Percentiles rank a stretch among this genome's conserved stretches.
Evolutionary conservation across 495 filamentous ascomycete species (phyloP).

Genomic region (Acidiella bohemica): DNA sequence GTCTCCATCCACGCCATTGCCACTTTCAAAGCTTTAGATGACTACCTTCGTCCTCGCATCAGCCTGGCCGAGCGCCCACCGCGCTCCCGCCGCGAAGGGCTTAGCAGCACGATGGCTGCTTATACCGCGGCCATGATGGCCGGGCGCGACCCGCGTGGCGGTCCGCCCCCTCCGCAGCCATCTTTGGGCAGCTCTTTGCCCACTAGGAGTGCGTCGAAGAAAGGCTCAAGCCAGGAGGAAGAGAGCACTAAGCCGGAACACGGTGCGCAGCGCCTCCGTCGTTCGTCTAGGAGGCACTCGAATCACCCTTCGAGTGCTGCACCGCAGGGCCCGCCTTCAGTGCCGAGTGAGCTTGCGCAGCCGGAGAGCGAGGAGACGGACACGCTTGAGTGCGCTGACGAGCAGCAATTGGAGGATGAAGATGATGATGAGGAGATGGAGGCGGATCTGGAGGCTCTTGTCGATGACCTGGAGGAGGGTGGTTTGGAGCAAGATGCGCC

Average conservation of each 20-base stretch:
- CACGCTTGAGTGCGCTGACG: constrained; percentile 86
- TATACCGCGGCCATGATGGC: constrained; percentile 65
- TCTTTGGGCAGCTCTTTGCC: constrained; percentile 16
- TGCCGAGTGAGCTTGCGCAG: constrained; percentile 24
- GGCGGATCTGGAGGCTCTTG: constrained; percentile 65
- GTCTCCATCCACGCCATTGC: constrained; percentile 98
- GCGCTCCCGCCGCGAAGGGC: constrained; percentile 50
- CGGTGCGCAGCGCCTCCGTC: constrained; percentile 11
- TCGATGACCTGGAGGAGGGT: constrained; percentile 82
- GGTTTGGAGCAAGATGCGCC: constrained; percentile 56
- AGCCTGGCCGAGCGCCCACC: constrained; percentile 69
- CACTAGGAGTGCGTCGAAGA: constrained; percentile 13
- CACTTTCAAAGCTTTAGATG: constrained; percentile 91
- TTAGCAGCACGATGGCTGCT: constrained; percentile 51
- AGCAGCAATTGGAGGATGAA: constrained; percentile 68
- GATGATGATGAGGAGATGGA: constrained; percentile 56
- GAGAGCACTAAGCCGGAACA: constrained; percentile 6
- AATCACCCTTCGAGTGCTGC: constrained; percentile 29
- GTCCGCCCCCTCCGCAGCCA: constrained; percentile 6
- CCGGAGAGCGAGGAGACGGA: constrained; percentile 26
- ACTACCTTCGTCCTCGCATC: constrained; percentile 87
- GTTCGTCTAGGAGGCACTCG: constrained; percentile 34
- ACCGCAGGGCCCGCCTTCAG: constrained; percentile 38
- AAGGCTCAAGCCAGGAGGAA: no score
- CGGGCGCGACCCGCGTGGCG: constrained; percentile 12